phyloP scores from a whole-genome alignment of 176 grass and related monocot genomes.

The Oryza brachyantha region DNA sequence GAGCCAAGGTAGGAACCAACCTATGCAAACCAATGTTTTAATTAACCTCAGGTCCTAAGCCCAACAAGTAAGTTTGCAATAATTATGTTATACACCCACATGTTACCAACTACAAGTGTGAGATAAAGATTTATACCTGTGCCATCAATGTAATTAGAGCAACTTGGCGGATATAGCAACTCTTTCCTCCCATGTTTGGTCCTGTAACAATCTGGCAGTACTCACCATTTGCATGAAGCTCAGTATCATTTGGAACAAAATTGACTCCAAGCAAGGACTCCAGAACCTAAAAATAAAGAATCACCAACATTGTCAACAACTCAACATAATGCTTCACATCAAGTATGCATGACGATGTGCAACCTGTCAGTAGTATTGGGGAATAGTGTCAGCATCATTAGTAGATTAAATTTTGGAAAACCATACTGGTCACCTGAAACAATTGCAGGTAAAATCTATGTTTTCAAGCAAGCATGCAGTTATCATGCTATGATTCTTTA shows the following conservation, averaged over 20 bases:
- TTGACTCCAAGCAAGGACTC: slow-evolving; percentile 64
- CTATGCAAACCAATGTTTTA: neutral
- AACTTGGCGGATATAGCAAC: slow-evolving; percentile 97
- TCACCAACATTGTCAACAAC: slow-evolving; percentile 5
- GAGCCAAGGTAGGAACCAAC: neutral
- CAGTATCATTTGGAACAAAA: slow-evolving; percentile 96
- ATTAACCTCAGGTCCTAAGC: neutral
- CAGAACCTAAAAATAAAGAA: slow-evolving; percentile 61
- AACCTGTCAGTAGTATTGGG: neutral
- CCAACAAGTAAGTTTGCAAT: neutral
- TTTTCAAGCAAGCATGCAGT: neutral
- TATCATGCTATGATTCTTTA: neutral
- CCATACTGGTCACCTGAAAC: neutral
- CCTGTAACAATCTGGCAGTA: slow-evolving; percentile 94
- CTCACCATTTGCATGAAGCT: slow-evolving; percentile 61
- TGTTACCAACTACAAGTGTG: neutral
- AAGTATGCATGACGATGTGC: neutral
- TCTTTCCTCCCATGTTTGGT: slow-evolving; percentile 99
- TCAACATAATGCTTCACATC: neutral
- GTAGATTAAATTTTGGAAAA: neutral
- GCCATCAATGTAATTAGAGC: slow-evolving; percentile 93
- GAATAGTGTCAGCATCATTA: neutral
- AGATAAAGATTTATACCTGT: slow-evolving; percentile 56
- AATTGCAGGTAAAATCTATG: neutral
- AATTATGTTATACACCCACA: slow-evolving; percentile 22